Evolutionary conservation across 2,329 filamentous ascomycete genomes (phyloP).

Genomic region (Fusarium ambrosium): DNA sequence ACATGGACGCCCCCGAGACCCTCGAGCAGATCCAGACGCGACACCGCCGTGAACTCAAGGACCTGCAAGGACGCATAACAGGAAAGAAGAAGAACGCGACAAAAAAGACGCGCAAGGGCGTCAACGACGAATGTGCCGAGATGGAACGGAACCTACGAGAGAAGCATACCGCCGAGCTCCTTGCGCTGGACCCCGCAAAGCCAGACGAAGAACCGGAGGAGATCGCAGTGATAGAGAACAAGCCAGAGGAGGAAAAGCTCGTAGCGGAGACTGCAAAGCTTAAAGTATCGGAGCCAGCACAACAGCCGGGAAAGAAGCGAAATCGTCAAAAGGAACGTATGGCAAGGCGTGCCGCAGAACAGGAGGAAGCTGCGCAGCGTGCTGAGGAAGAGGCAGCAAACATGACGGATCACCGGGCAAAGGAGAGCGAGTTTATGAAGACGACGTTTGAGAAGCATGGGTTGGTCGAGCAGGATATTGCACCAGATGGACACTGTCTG

Average conservation of each 20-base stretch:
- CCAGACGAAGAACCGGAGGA: constrained; percentile 31
- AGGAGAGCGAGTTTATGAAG: constrained; percentile 79
- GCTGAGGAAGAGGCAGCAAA: constrained; percentile 81
- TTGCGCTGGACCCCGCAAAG: constrained; percentile 53
- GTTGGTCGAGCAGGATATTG: constrained; percentile 82
- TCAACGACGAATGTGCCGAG: constrained; percentile 81
- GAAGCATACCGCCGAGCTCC: constrained; percentile 73
- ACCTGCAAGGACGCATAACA: constrained; percentile 86
- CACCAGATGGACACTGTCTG: constrained; percentile 93
- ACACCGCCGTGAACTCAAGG: constrained; percentile 90
- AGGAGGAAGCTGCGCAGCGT: constrained; percentile 74
- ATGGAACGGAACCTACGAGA: constrained; percentile 77
- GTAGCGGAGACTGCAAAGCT: constrained; percentile 42
- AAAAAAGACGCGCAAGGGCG: constrained; percentile 83
- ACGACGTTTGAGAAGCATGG: constrained; percentile 72
- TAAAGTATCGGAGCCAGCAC: constrained; percentile 32
- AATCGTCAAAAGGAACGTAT: constrained; percentile 94
- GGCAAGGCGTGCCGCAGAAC: constrained; percentile 88
- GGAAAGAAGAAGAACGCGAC: constrained; percentile 98
- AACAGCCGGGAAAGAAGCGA: constrained; percentile 73
- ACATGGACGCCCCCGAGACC: constrained; percentile 58
- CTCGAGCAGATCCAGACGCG: constrained; percentile 84
- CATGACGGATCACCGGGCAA: constrained; percentile 79
- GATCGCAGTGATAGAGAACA: constrained; percentile 11
- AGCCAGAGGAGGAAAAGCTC: constrained; percentile 31